Evolutionary conservation across 1,284 basidiomycete species (phyloP).

Genomic region (Golubevia pallescens): DNA sequence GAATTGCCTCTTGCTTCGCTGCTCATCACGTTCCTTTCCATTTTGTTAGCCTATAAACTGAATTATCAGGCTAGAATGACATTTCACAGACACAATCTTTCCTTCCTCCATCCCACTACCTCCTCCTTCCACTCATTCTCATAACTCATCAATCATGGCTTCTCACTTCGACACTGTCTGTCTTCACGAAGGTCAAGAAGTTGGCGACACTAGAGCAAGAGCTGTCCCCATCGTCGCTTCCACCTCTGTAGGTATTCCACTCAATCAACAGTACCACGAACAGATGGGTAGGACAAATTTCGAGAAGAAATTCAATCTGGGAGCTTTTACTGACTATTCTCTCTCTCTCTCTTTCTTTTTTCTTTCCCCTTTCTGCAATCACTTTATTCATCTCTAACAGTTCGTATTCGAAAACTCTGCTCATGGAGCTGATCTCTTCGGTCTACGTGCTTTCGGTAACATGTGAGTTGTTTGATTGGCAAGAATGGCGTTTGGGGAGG

Average conservation of each 20-base stretch:
- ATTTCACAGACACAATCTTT: not conserved
- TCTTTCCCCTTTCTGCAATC: not conserved
- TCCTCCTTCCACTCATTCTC: not conserved
- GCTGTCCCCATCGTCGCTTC: not conserved
- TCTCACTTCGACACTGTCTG: constrained; percentile 4
- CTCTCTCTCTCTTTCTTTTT: not conserved
- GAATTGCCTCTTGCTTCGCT: too few relatives aligned
- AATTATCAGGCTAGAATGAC: too few relatives aligned
- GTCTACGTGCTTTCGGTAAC: constrained; percentile 71
- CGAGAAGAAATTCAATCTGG: not conserved
- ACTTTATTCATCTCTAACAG: too few relatives aligned
- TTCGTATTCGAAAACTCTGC: constrained; percentile 60
- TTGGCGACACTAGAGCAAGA: not conserved
- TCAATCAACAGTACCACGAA: not conserved
- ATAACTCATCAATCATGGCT: constrained; percentile 1
- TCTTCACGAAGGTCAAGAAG: constrained; percentile 1
- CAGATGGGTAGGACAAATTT: not conserved
- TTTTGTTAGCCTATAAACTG: too few relatives aligned
- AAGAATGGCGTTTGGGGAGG: too few relatives aligned
- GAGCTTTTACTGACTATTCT: not conserved
- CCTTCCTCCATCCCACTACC: not conserved
- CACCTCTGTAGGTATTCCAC: not conserved
- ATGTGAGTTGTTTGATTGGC: constrained; percentile 64
- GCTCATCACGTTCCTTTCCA: too few relatives aligned
- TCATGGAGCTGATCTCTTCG: constrained; percentile 83